Evolutionary conservation across 2,329 filamentous ascomycete genomes (phyloP), one percentile per base, ranked within the genome.

Genomic region (Coniochaeta sp.): DNA sequence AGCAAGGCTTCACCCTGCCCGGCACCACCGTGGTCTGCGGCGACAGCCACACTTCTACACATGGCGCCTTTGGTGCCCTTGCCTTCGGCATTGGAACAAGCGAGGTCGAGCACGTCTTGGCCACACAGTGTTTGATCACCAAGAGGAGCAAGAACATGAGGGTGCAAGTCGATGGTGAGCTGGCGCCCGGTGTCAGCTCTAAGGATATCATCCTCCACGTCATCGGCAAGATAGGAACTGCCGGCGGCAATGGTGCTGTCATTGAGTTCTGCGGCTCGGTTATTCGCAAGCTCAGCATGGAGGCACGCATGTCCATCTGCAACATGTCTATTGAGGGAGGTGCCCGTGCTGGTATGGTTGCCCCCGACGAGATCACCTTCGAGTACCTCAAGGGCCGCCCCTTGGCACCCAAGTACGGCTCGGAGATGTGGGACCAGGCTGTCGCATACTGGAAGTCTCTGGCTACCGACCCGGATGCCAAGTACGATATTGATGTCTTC

Each of bases 261-360:
- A 96, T 99, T 63, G 94, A 99, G 75, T 99, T 92, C 76, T 96
- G 91, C 66, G 94, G 94, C 54, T 96, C 91, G 49, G 89, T 94
- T 55, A 96, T 99, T 66, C 85, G 90, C 60, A 74, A 72, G 55
- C 77, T 97, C 61, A 95, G 89, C 71, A 96, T 99, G 82, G 94
- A 97, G 72, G 94, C 92, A 40, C 85, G 94, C 60, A 97, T 99
- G 94, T 96, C 91, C 57, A 95, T 99, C 68, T 97, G 94, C 77
- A 99, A 99, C 76, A 97, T 97, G 94, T 91, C 91, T 13, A 96
- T 97, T 60, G 94, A 99, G 76, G 94, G 80, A 60, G 94, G 94
- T 71, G 94, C 94, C 47, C 82, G 94, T 72, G 92, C 92, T 55
- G 94, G 94, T 59, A 95, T 99, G 91, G 86, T 99, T 54, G 94